Conservation (phyloP, 306 rosid species). For the Biancaea sappan region DNA sequence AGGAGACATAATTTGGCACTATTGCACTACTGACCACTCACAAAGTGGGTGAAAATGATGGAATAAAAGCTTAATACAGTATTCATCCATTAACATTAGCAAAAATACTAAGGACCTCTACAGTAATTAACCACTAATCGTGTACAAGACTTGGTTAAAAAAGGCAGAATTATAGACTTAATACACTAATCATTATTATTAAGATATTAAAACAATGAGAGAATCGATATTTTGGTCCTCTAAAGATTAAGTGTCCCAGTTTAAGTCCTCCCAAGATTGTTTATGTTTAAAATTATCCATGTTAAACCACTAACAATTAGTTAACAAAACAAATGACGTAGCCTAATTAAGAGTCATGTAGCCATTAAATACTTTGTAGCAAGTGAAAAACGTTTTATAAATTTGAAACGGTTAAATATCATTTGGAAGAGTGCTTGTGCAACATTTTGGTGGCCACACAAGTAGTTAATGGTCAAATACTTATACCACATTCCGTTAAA, state of each 20-base stretch:
- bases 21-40: not conserved
- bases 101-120: conserved; percentile 1
- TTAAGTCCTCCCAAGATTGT: not conserved
- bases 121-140: not conserved
- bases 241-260: too few species aligned
- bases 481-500: too few species aligned
- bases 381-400: too few species aligned
- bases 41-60: not conserved
- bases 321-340: too few species aligned
- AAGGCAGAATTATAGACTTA: not conserved
- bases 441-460: too few species aligned
- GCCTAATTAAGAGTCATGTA: not conserved
- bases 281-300: not conserved
- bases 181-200: too few species aligned
- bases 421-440: too few species aligned
- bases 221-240: not conserved
- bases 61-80: not conserved
- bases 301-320: too few species aligned
- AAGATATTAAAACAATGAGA: not conserved
- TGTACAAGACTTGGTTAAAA: not conserved
- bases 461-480: too few species aligned
- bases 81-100: not conserved
- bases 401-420: too few species aligned
- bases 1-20: not conserved
- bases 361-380: not conserved